These are phyloP conservation scores for Trametes cubensis DNA, from an alignment of 768 basidiomycete species.

Conservation along the genomic window DNA sequence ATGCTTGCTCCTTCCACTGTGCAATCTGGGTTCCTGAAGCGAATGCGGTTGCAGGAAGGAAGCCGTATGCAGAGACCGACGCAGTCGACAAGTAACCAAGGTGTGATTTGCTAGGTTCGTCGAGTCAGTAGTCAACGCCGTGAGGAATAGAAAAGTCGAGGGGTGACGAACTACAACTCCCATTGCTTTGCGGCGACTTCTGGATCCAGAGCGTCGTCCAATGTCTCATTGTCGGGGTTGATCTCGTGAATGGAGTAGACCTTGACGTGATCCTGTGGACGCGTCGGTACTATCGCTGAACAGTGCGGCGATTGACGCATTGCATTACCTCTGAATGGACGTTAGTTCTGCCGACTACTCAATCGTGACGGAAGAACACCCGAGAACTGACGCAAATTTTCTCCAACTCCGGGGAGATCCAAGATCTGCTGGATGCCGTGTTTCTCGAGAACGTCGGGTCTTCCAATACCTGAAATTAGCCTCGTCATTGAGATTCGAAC, in stretches of 20 bases:
- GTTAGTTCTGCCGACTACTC: background rate
- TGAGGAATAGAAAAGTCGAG: background rate
- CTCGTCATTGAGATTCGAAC: background rate
- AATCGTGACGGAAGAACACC: background rate
- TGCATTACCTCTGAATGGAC: background rate
- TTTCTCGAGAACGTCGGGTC: background rate
- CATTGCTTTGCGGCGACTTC: background rate
- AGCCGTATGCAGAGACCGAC: background rate
- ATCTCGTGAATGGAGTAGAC: constrained; percentile 8
- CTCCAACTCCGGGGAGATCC: constrained; percentile 10
- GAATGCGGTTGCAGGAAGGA: background rate
- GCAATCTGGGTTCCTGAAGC: background rate
- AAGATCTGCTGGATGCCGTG: constrained; percentile 2
- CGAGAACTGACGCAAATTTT: constrained; percentile 10
- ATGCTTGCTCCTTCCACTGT: background rate
- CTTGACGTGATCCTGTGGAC: constrained; percentile 7
- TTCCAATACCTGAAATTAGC: constrained; percentile 4
- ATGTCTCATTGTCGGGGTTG: background rate
- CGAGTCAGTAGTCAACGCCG: background rate
- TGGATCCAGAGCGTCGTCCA: constrained; percentile 9
- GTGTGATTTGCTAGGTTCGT: background rate
- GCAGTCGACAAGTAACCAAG: constrained; percentile 8
- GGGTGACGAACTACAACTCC: constrained; percentile 6
- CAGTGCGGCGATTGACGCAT: background rate
- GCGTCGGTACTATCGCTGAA: background rate